Evolutionary conservation across 2,329 filamentous ascomycete genomes (phyloP).

Genomic region (Lachnellula arida): DNA sequence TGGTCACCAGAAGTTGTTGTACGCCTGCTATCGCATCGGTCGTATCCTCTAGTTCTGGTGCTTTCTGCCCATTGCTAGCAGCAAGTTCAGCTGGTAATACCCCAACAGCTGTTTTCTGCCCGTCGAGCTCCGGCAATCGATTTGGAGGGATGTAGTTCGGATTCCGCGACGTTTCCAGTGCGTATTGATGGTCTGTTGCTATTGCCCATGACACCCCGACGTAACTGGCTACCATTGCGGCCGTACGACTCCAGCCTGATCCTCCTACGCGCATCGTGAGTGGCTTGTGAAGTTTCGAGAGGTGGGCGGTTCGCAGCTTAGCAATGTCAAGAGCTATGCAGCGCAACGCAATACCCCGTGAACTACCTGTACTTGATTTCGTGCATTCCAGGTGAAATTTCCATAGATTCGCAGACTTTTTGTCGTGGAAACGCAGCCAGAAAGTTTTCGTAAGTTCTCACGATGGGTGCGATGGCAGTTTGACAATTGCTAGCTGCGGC

Average conservation of each 20-base stretch:
- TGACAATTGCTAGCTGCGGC: background rate
- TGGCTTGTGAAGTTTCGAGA: background rate
- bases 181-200: background rate
- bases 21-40: background rate
- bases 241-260: slow-evolving; percentile 10
- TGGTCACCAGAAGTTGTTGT: slow-evolving; percentile 1
- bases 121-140: background rate
- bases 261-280: slow-evolving; percentile 11
- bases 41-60: background rate
- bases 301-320: background rate
- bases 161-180: background rate
- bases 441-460: background rate
- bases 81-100: background rate
- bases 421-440: background rate
- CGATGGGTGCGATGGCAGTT: background rate
- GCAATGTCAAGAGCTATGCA: slow-evolving; percentile 2
- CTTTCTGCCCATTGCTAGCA: background rate
- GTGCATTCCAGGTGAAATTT: slow-evolving; percentile 2
- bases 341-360: slow-evolving; percentile 4
- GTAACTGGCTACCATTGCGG: slow-evolving; percentile 9
- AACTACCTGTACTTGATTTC: slow-evolving; percentile 15
- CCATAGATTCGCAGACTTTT: slow-evolving; percentile 13
- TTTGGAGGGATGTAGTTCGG: background rate
- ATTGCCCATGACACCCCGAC: slow-evolving; percentile 8
- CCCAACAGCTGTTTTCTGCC: slow-evolving; percentile 6